phyloP scores from a whole-genome alignment of 2,329 filamentous ascomycete species.

The Colletotrichum shisoi region DNA sequence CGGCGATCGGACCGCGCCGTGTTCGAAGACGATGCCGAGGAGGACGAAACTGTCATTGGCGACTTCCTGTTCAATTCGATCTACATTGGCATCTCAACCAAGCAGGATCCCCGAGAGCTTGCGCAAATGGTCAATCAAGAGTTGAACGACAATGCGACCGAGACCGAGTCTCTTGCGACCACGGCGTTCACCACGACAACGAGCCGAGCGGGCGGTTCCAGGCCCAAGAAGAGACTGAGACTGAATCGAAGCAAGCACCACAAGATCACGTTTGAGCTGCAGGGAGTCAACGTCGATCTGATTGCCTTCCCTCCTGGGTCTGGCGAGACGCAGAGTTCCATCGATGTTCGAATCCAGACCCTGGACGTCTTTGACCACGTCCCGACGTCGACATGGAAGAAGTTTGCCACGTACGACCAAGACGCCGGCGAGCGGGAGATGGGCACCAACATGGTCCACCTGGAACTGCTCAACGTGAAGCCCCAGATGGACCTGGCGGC shows the following conservation, averaged over 20 bases:
- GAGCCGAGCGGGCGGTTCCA: slow-evolving; percentile 56
- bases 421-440: slow-evolving; percentile 87
- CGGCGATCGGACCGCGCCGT: slow-evolving; percentile 63
- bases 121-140: slow-evolving; percentile 85
- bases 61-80: slow-evolving; percentile 99
- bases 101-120: slow-evolving; percentile 83
- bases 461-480: slow-evolving; percentile 87
- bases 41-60: slow-evolving; percentile 86
- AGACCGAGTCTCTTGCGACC: slow-evolving; percentile 87
- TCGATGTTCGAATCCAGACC: slow-evolving; percentile 82
- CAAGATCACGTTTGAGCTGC: slow-evolving; percentile 94
- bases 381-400: slow-evolving; percentile 96
- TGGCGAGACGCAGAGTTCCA: slow-evolving; percentile 84
- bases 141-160: slow-evolving; percentile 83
- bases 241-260: slow-evolving; percentile 87
- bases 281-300: slow-evolving; percentile 82
- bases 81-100: slow-evolving; percentile 90
- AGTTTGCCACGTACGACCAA: slow-evolving; percentile 92
- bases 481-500: slow-evolving; percentile 85
- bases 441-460: slow-evolving; percentile 85
- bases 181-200: slow-evolving; percentile 71
- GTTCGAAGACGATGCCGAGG: slow-evolving; percentile 71
- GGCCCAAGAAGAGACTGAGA: slow-evolving; percentile 66
- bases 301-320: slow-evolving; percentile 78
- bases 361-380: slow-evolving; percentile 94